These are phyloP conservation scores for Alternaria arborescens DNA, from an alignment of 2,329 filamentous ascomycete species.

Conservation along the genomic window DNA sequence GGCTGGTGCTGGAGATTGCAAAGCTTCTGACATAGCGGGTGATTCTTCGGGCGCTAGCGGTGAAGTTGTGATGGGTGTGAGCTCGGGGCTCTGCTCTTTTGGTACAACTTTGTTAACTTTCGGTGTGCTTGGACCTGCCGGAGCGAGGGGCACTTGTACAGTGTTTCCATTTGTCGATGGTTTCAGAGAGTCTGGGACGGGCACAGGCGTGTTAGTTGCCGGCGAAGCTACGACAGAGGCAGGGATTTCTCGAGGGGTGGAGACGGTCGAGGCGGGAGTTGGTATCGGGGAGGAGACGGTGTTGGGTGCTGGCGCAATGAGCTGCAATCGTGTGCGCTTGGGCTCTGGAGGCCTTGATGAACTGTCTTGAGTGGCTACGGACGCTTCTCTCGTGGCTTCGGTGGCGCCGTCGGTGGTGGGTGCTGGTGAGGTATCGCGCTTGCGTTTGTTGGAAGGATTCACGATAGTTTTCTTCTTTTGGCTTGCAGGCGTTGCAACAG, in stretches of 20 bases:
- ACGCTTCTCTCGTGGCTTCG: conserved; percentile 31
- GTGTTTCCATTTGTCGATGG: conserved; percentile 28
- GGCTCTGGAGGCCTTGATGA: conserved; percentile 36
- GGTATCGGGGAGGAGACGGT: conserved; percentile 20
- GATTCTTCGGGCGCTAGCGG: conserved; percentile 27
- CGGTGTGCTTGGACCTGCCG: conserved; percentile 52
- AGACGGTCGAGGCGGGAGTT: conserved; percentile 20
- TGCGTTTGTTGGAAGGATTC: conserved; percentile 61
- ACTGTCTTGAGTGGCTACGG: conserved; percentile 40
- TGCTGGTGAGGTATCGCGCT: conserved; percentile 60
- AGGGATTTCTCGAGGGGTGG: conserved; percentile 17
- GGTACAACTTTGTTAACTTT: conserved; percentile 25
- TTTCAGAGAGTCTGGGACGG: conserved; percentile 28
- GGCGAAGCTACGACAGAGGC: conserved; percentile 27
- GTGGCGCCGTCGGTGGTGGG: conserved; percentile 22
- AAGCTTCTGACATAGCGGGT: conserved; percentile 11
- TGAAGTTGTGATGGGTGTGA: conserved; percentile 28
- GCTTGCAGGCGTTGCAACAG: conserved; percentile 27
- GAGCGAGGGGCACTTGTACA: conserved; percentile 55
- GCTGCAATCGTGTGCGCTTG: conserved; percentile 41
- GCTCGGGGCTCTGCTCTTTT: conserved; percentile 20
- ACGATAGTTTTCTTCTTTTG: conserved; percentile 34
- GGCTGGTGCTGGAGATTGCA: conserved; percentile 9
- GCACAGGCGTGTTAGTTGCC: conserved; percentile 17
- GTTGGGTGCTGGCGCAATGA: conserved; percentile 24